Base-by-base conservation (phyloP, 1,139 yeast genomes). In the Blastobotrys arbuscula region DNA sequence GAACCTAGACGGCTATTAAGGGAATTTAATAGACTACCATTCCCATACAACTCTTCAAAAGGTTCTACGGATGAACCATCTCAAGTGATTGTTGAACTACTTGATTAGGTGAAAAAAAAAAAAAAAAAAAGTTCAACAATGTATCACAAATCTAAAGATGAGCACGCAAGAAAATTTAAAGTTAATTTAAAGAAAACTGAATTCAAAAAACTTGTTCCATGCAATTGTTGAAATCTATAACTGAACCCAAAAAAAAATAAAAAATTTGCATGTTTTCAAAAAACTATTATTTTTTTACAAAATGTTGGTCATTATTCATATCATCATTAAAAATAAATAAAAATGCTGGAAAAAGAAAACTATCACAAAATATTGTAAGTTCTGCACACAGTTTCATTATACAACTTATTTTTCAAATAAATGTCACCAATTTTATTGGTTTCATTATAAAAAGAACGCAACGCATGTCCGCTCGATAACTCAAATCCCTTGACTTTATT, bases 1-100 rank as follows among this genome's bases (percentile, higher is more conserved):
- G 78, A 77, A 54, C 83, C 89, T 0, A 60, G 56, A 30, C 61
- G 83, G 44, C 79, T 82, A 54, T 78, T 76, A 2, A 62, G 78
- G n/a, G 75, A 75, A 52, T 75, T 69, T 59, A 77, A 83, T 61
- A 81, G 82, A 5, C 71, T 68, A 45, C 59, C 59, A 19, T 68
- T 73, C 52, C 75, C 74, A 34, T 58, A 64, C 38, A n/a, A n/a
- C n/a, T n/a, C n/a, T n/a, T 65, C 72, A 3, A 52, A 54, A 2
- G n/a, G n/a, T n/a, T n/a, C n/a, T n/a, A n/a, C n/a, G n/a, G n/a
- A n/a, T n/a, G 15, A 9, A 12, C 12, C 18, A 2, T 52, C 55
- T 16, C 55, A 60, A 44, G 72, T 74, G 1, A 59, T 65, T 26
- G 60, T 73, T 10, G 69, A 65, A 42, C 68, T 74, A 1, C 65